phyloP scores from a whole-genome alignment of 768 basidiomycete genomes.

The Tulasnella sp. region DNA sequence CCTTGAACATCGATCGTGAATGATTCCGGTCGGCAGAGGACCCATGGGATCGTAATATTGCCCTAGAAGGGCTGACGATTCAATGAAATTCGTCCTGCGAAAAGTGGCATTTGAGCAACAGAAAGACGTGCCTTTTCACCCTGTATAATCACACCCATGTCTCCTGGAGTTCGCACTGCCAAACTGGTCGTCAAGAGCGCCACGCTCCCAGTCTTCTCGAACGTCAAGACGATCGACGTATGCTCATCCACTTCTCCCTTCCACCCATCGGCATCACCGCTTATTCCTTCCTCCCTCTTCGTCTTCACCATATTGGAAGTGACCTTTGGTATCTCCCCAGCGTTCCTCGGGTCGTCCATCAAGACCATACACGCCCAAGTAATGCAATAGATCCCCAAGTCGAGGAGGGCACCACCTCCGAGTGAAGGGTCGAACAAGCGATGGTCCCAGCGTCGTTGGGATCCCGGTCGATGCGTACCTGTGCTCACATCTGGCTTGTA shows the following conservation, averaged over 20 bases:
- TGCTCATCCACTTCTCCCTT: conserved; percentile 16
- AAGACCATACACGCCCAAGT: conserved; percentile 18
- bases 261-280: no score
- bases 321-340: conserved; percentile 7
- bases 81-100: not conserved
- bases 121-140: conserved; percentile 18
- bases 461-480: no score
- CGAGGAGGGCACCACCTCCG: conserved; percentile 21
- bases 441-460: not conserved
- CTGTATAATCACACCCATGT: conserved; percentile 9
- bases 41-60: conserved; percentile 9
- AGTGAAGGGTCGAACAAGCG: conserved; percentile 19
- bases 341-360: conserved; percentile 16
- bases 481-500: not conserved
- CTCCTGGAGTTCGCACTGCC: conserved; percentile 1
- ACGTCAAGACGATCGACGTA: conserved; percentile 15
- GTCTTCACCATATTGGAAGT: conserved; percentile 3
- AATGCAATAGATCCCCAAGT: conserved; percentile 21
- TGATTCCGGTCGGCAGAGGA: conserved; percentile 13
- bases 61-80: conserved; percentile 14
- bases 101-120: not conserved
- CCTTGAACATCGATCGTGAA: conserved; percentile 16
- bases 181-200: conserved; percentile 12
- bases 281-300: not conserved
- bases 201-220: conserved; percentile 1